Base-by-base conservation (phyloP, 192 early-diverging fungal species). In the Oehlia diaphana region DNA sequence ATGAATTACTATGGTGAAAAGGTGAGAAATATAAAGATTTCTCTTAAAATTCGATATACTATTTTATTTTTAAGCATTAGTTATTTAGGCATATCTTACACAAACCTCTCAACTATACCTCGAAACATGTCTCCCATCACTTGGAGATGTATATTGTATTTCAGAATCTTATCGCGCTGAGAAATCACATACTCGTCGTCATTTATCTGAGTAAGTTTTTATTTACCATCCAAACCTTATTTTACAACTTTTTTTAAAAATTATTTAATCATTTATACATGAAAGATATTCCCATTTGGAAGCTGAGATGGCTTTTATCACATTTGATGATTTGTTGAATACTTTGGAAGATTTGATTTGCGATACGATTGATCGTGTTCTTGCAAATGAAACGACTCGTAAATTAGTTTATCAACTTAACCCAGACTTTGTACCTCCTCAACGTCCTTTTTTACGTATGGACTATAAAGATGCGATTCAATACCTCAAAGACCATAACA, bases 71-170 rank as follows among this genome's bases (percentile, higher is more conserved):
- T 26, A 44, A 49, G 39, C 63, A 13, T 77, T 69, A 23, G 26
- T 23, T 44, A 3, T 53, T 76, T 80, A 90, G 85, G 97, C 97
- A 9, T 99, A 97, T 84, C 89, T 99, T 84, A 99, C 98, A 5
- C 98, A 99, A 89, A 96, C 95, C 35, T 98, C 97, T 62, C 98
- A 99, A 88, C 91, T 99, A 76, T 99, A 99, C 82, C 88, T 99
- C 62, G 98, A 99, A 85, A 98, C 98, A 5, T 93, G 91, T 75
- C 88, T 99, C 71, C 95, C 98, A 65, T 92, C 97, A 14, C 83
- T 99, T 81, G 98, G 98, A 66, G 96, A 96, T 81, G 96, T 96
- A 28, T 99, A 94, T 89, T 96, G 95, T 82, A 91, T 98, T 81
- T 92, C 96, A 53, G 97, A 99, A 87, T 97, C 95, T 12, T 99